These are phyloP conservation scores for Yarrowia yakushimensis DNA, from an alignment of 805 yeast genomes.

Conservation along the genomic window DNA sequence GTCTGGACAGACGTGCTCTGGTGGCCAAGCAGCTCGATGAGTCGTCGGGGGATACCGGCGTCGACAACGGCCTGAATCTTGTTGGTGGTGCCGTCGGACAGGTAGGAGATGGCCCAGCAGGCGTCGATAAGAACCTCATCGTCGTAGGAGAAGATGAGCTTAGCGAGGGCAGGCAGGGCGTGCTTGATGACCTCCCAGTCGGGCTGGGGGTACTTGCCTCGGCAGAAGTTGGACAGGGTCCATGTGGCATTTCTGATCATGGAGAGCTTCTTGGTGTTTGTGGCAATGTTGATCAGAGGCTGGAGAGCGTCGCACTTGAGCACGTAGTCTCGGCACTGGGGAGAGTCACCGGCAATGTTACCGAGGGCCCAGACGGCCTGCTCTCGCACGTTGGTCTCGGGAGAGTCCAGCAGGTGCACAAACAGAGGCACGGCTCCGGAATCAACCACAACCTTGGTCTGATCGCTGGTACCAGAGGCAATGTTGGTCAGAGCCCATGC, in stretches of 20 bases:
- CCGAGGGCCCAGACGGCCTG: slow-evolving; percentile 99
- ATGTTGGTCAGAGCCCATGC: slow-evolving; percentile 99
- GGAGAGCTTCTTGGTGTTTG: slow-evolving; percentile 72
- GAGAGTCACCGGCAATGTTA: slow-evolving; percentile 97
- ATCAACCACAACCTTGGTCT: slow-evolving; percentile 86
- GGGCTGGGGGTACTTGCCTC: slow-evolving; percentile 96
- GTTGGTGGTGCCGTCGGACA: slow-evolving; percentile 87
- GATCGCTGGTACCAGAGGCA: slow-evolving; percentile 89
- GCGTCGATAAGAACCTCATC: slow-evolving; percentile 94
- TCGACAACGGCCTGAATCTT: slow-evolving; percentile 97
- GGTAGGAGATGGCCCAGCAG: slow-evolving; percentile 96
- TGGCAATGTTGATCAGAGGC: slow-evolving; percentile 76
- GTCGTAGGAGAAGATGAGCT: slow-evolving; percentile 84
- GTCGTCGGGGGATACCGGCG: slow-evolving; percentile 89
- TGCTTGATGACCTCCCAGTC: slow-evolving; percentile 84
- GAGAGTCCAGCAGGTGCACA: slow-evolving; percentile 74
- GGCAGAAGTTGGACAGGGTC: slow-evolving; percentile 94
- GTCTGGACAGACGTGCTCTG: slow-evolving; percentile 86
- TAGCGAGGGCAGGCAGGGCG: slow-evolving; percentile 88
- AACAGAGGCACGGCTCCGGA: slow-evolving; percentile 92
- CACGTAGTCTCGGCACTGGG: slow-evolving; percentile 85
- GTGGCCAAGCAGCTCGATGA: slow-evolving; percentile 85
- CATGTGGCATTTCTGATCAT: slow-evolving; percentile 95
- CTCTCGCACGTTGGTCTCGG: slow-evolving; percentile 87
- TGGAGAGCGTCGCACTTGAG: slow-evolving; percentile 81